A percentile compares a stretch with the other conserved stretches of the same genome.
Evolutionary conservation across 139 green algal genomes (phyloP).

Genomic region (Spirogloea muscicola): DNA sequence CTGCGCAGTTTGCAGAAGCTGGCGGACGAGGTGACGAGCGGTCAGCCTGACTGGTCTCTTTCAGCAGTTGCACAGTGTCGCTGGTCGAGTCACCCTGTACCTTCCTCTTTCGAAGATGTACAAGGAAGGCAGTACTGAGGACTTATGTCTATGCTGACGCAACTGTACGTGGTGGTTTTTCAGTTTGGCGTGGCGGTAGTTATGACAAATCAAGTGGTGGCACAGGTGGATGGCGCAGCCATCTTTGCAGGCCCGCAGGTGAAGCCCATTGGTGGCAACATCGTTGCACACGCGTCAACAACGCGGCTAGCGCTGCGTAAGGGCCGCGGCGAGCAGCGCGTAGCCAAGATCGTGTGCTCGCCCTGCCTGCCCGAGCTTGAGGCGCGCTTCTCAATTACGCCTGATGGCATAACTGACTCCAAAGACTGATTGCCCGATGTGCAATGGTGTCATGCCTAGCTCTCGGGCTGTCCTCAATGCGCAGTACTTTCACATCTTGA

Average conservation of each 20-base stretch:
- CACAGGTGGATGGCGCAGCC: constrained; percentile 81
- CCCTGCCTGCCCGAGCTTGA: constrained; percentile 89
- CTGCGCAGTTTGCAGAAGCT: constrained; percentile 80
- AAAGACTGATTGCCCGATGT: too few relatives aligned
- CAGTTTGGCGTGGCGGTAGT: constrained; percentile 91
- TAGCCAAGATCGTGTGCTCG: constrained; percentile 83
- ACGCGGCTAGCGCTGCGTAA: constrained; percentile 88
- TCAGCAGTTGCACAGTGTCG: too few relatives aligned
- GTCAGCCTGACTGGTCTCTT: too few relatives aligned
- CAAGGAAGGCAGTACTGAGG: too few relatives aligned
- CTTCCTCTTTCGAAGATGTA: too few relatives aligned
- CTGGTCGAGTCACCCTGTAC: too few relatives aligned
- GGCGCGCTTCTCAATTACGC: constrained; percentile 81
- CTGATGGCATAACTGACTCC: constrained; percentile 76
- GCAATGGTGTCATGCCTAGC: too few relatives aligned
- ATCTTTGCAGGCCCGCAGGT: constrained; percentile 87
- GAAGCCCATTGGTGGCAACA: constrained; percentile 99
- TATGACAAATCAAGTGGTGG: constrained; percentile 95
- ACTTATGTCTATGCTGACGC: too few relatives aligned
- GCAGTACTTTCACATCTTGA: too few relatives aligned
- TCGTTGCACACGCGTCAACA: constrained; percentile 99
- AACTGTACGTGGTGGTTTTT: too few relatives aligned
- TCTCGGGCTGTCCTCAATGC: too few relatives aligned
- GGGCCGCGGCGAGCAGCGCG: constrained; percentile 77
- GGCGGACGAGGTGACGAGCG: constrained; percentile 81